Evolutionary conservation across 2,329 filamentous ascomycete genomes (phyloP).

Genomic region (Sphaerulina musiva): DNA sequence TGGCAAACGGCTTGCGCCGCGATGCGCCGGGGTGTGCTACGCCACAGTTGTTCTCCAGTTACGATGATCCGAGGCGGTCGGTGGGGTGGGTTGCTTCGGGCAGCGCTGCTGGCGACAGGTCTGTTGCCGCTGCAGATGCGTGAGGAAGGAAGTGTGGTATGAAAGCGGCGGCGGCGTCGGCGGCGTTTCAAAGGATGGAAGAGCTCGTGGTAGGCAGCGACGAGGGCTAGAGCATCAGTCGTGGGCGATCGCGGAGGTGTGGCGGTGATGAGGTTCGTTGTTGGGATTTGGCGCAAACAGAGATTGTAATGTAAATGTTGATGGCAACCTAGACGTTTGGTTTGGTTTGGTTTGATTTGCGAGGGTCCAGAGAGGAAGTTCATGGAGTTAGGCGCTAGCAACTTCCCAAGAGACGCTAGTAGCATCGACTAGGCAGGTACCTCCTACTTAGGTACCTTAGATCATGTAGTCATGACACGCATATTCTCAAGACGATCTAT

Average conservation of each 20-base stretch:
- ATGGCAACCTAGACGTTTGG: no score
- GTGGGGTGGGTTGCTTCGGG: background rate
- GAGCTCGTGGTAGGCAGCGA: background rate
- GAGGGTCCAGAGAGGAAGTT: background rate
- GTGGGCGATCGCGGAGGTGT: no score
- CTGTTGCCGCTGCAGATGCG: background rate
- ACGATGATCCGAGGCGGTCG: background rate
- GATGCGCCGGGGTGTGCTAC: constrained; percentile 8
- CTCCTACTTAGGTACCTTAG: no score
- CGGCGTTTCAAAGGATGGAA: background rate
- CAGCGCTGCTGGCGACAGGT: background rate
- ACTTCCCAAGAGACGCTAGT: background rate
- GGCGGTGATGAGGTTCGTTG: no score
- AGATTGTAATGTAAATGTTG: no score
- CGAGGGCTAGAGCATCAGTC: no score
- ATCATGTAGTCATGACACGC: background rate
- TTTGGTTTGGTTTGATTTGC: no score
- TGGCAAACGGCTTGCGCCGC: constrained; percentile 17
- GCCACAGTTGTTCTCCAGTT: constrained; percentile 9
- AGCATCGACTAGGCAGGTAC: background rate
- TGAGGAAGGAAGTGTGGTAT: background rate
- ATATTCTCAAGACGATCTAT: no score
- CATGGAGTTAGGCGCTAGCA: background rate
- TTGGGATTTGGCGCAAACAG: no score
- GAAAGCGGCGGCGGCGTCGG: background rate